Percentiles rank a stretch among this genome's conserved stretches.
phyloP scores from a whole-genome alignment of 2,329 filamentous ascomycete species.

The Aspergillus vadensis region DNA sequence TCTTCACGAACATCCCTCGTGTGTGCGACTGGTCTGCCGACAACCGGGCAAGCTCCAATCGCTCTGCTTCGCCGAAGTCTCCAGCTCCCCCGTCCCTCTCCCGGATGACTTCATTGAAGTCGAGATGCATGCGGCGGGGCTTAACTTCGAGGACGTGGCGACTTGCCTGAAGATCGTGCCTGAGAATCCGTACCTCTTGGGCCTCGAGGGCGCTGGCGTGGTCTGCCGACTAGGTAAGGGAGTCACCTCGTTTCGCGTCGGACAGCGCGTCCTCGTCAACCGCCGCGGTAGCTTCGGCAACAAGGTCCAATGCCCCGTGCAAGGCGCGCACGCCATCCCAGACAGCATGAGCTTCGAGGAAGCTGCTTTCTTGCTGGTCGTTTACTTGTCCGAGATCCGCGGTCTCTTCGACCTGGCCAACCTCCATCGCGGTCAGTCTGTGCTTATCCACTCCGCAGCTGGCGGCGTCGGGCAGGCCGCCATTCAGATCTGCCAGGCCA shows the following conservation, averaged over 20 bases:
- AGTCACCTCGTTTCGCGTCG: conserved; percentile 16
- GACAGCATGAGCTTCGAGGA: conserved; percentile 29
- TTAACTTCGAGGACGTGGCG: conserved; percentile 25
- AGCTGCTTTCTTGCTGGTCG: conserved; percentile 28
- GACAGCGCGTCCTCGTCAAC: conserved; percentile 36
- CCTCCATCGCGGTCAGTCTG: conserved; percentile 17
- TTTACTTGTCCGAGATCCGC: conserved; percentile 29
- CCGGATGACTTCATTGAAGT: conserved; percentile 26
- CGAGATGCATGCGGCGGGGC: conserved; percentile 22
- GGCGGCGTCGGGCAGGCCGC: conserved; percentile 25
- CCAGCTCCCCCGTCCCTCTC: not conserved
- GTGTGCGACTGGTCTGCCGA: conserved; percentile 7
- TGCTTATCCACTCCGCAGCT: conserved; percentile 26
- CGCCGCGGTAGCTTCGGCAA: conserved; percentile 13
- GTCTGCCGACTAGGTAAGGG: conserved; percentile 36
- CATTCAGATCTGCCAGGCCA: conserved; percentile 18
- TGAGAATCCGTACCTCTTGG: conserved; percentile 38
- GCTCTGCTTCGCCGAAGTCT: conserved; percentile 12
- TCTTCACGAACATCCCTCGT: not conserved
- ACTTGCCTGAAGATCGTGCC: conserved; percentile 24
- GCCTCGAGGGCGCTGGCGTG: conserved; percentile 47
- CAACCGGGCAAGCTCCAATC: conserved; percentile 14
- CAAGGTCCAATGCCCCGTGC: conserved; percentile 7
- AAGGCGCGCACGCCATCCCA: conserved; percentile 27
- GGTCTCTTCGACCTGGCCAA: conserved; percentile 25